Conservation (phyloP, 305 asterid genomes). For the Fraxinus dipetala region DNA sequence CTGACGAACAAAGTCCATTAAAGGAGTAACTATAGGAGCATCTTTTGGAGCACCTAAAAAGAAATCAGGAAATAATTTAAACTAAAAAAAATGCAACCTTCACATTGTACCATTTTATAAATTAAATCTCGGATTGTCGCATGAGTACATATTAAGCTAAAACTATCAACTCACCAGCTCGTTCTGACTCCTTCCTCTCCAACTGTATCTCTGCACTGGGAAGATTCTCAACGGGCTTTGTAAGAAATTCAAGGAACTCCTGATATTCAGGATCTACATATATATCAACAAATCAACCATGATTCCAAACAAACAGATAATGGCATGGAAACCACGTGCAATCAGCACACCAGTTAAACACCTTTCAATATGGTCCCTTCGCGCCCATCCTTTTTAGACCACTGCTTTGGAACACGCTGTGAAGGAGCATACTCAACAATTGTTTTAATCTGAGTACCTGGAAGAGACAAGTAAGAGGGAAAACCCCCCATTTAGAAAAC, state of each 20-base stretch:
- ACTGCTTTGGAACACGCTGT: constrained; percentile 79
- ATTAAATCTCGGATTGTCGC: constrained; percentile 16
- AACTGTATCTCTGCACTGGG: constrained; percentile 96
- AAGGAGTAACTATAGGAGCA: constrained; percentile 72
- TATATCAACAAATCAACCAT: constrained; percentile 33
- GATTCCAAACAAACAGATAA: constrained; percentile 25
- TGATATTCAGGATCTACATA: constrained; percentile 84
- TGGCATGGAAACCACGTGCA: constrained; percentile 22
- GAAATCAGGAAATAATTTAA: constrained; percentile 21
- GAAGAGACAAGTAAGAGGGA: constrained; percentile 13
- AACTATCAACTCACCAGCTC: constrained; percentile 61
- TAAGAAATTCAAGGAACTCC: constrained; percentile 88
- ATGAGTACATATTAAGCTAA: constrained; percentile 9
- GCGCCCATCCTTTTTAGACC: constrained; percentile 87
- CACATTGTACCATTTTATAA: neutral
- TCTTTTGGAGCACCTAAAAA: constrained; percentile 72
- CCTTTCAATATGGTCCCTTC: constrained; percentile 87
- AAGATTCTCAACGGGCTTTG: constrained; percentile 88
- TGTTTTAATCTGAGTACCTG: constrained; percentile 82
- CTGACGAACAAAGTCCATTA: constrained; percentile 89
- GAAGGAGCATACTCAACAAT: constrained; percentile 92
- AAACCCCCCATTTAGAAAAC: constrained; percentile 13
- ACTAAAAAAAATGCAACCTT: constrained; percentile 15
- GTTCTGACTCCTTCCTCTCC: constrained; percentile 92
- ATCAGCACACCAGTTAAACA: constrained; percentile 26